Evolutionary conservation across 1,284 basidiomycete species (phyloP).

Genomic region (Fomitopsis schrenkii): DNA sequence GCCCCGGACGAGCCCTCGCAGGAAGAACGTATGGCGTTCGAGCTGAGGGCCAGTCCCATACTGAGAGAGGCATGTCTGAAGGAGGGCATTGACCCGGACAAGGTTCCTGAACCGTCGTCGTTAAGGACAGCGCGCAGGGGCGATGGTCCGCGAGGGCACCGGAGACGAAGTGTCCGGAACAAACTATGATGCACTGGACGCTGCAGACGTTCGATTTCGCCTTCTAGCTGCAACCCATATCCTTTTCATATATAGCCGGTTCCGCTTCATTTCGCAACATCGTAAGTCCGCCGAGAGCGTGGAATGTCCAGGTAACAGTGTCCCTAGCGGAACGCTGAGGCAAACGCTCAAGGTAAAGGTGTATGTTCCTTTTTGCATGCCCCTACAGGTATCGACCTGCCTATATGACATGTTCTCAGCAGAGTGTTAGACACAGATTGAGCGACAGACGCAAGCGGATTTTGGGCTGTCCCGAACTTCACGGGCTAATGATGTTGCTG

Average conservation of each 20-base stretch:
- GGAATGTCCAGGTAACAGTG: neutral
- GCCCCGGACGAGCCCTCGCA: conserved; percentile 52
- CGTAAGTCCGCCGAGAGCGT: neutral
- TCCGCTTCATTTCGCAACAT: too few relatives aligned
- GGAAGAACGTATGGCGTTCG: conserved; percentile 57
- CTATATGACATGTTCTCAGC: neutral
- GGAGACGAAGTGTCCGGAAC: conserved; percentile 2
- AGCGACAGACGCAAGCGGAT: neutral
- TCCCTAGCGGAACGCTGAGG: too few relatives aligned
- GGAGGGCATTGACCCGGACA: conserved; percentile 40
- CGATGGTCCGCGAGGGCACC: neutral
- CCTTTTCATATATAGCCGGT: too few relatives aligned
- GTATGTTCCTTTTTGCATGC: too few relatives aligned
- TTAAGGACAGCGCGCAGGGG: neutral
- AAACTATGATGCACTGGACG: conserved; percentile 2
- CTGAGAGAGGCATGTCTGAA: conserved; percentile 48
- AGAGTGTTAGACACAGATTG: neutral
- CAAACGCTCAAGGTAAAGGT: too few relatives aligned
- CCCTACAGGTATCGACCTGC: too few relatives aligned
- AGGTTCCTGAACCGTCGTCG: conserved; percentile 15
- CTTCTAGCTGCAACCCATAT: too few relatives aligned
- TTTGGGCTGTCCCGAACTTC: neutral
- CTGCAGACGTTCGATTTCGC: neutral
- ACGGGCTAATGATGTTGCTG: conserved; percentile 1
- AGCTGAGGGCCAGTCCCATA: conserved; percentile 40